phyloP scores from a whole-genome alignment of 768 basidiomycete genomes.

The Phanerochaete sordida region DNA sequence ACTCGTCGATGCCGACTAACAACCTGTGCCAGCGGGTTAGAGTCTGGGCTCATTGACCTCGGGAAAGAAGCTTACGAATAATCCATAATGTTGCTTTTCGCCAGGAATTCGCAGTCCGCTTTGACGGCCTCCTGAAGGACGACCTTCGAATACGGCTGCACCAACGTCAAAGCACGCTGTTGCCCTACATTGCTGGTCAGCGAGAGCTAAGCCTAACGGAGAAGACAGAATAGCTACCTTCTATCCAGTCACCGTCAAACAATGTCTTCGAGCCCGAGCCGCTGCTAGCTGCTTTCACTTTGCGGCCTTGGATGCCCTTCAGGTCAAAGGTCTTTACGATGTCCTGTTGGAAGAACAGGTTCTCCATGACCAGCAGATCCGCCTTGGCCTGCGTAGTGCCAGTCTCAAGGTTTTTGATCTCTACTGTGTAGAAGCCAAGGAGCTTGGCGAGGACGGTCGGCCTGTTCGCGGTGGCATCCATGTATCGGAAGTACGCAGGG shows the following conservation, averaged over 20 bases:
- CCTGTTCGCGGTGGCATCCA: conserved; percentile 63
- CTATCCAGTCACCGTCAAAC: conserved; percentile 85
- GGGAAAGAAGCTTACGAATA: conserved; percentile 57
- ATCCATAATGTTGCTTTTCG: conserved; percentile 81
- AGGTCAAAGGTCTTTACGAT: conserved; percentile 73
- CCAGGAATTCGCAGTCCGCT: conserved; percentile 70
- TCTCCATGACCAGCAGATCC: conserved; percentile 84
- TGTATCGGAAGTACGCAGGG: conserved; percentile 77
- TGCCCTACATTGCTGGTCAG: conserved; percentile 41
- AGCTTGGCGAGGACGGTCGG: conserved; percentile 75
- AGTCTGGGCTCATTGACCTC: not conserved
- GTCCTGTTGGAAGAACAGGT: conserved; percentile 70
- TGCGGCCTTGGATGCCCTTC: conserved; percentile 79
- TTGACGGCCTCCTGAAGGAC: conserved; percentile 66
- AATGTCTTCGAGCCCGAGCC: conserved; percentile 48
- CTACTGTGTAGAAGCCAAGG: conserved; percentile 78
- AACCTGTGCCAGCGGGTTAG: conserved; percentile 41
- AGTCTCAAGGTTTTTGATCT: conserved; percentile 69
- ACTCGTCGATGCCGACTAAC: conserved; percentile 68
- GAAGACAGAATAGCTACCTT: conserved; percentile 40
- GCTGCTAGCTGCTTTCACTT: conserved; percentile 46
- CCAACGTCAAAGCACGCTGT: conserved; percentile 57
- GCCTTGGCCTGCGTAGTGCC: conserved; percentile 62
- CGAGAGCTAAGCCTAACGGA: not conserved
- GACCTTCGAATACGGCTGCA: conserved; percentile 71